Base-by-base conservation (phyloP, 176 grass and related monocot genomes). In the Oryza punctata region DNA sequence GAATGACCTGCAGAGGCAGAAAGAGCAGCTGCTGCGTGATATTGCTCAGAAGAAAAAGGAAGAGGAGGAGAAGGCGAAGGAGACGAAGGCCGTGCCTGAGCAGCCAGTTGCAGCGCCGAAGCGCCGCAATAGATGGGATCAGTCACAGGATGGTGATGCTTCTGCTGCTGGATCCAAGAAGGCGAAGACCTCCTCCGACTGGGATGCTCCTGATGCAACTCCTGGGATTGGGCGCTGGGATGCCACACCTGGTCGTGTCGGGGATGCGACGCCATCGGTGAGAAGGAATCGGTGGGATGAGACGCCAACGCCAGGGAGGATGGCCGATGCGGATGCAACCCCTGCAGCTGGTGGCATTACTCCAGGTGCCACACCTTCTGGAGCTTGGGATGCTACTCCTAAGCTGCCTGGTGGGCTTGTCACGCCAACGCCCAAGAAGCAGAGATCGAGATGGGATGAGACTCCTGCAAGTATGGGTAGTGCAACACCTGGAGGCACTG, bases 231-330 rank as follows among this genome's bases (percentile, higher is more conserved):
- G 90, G 15, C 85, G 90, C 19, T 94, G 93, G 93, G 93, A 94
- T n/a, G 93, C 90, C 30, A 94, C 93, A 3, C 92, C 93, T 41
- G 90, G 90, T 10, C 93, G 90, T 67, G 88, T 89, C 61, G 93
- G 94, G 26, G 96, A 94, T 69, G 91, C 96, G 0, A 99, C 91
- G 0, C 96, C 93, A 0, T 99, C 91, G 0, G 66, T 96, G 32
- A 82, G 96, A 18, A 91, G 96, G 60, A 96, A 99, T 82, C 83
- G 96, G 30, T 99, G 96, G 96, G 96, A 99, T 85, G 96, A 99
- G 84, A 99, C 96, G 1, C 96, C 96, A 7, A 96, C 96, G 27
- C 91, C 91, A 13, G 96, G 96, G n/a, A 89, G 96, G 77, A 77
- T 96, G 80, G 91, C 86, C 23, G 96, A 99, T 87, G 88, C 96